These are phyloP conservation scores for Chaetomiaceae sp. DNA, from an alignment of 2,329 filamentous ascomycete species.

Conservation along the genomic window DNA sequence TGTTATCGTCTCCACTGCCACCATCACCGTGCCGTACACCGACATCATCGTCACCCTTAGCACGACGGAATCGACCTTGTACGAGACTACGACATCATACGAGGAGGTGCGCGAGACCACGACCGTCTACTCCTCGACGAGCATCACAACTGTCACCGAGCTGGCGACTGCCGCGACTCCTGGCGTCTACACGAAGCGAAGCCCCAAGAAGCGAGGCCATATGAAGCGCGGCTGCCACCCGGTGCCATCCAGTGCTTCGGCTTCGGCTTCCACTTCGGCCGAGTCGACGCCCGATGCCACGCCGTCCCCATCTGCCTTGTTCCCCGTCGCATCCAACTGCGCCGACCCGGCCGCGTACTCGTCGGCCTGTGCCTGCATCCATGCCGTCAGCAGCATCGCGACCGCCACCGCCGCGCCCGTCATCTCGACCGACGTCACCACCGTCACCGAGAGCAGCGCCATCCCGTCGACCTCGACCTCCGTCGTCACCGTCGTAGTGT, in stretches of 20 bases:
- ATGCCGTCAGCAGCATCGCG: neutral
- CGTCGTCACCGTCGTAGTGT: no score
- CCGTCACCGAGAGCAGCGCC: neutral
- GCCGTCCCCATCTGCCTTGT: neutral
- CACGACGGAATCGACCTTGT: neutral
- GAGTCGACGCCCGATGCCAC: neutral
- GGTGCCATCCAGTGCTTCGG: no score
- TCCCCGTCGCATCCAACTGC: slow-evolving; percentile 1
- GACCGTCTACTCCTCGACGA: slow-evolving; percentile 8
- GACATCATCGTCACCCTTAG: slow-evolving; percentile 10
- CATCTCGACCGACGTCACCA: neutral
- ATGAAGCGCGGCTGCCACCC: neutral
- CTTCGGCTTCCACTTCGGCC: no score
- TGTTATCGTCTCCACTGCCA: neutral
- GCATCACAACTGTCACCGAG: neutral
- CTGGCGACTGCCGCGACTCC: no score
- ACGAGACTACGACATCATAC: neutral
- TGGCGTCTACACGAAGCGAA: neutral
- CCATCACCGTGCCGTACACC: slow-evolving; percentile 1
- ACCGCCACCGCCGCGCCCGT: neutral
- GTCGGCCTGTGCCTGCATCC: slow-evolving; percentile 1
- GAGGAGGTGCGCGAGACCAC: neutral
- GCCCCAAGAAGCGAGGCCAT: neutral
- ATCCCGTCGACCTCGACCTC: neutral
- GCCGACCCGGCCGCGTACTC: neutral